Conservation (phyloP, 2,329 filamentous ascomycete genomes). For the Ophiostoma sp. region DNA sequence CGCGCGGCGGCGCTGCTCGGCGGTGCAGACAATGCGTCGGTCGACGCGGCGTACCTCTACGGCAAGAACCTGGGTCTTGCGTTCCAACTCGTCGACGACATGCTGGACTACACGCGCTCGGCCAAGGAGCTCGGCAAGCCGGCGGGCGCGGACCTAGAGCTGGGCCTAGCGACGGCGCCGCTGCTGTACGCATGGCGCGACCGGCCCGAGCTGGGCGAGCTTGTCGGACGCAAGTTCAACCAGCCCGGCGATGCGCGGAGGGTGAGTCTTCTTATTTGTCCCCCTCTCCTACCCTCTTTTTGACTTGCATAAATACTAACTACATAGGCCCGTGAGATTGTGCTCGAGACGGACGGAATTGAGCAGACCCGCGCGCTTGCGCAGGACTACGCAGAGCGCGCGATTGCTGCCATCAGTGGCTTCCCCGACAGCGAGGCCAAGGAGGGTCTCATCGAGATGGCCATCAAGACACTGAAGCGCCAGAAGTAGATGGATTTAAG, state of each 20-base stretch:
- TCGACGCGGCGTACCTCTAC: constrained; percentile 87
- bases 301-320: constrained; percentile 17
- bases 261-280: constrained; percentile 48
- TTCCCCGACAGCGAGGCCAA: constrained; percentile 97
- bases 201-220: constrained; percentile 71
- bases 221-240: constrained; percentile 89
- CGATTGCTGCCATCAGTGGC: constrained; percentile 71
- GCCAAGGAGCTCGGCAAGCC: constrained; percentile 87
- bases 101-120: constrained; percentile 91
- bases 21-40: constrained; percentile 65
- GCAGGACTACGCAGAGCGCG: constrained; percentile 83
- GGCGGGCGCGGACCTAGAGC: constrained; percentile 84
- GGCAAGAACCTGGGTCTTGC: constrained; percentile 90
- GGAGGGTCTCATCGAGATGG: constrained; percentile 86
- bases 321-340: constrained; percentile 73
- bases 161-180: constrained; percentile 89
- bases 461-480: constrained; percentile 80
- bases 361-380: constrained; percentile 88
- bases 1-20: constrained; percentile 83
- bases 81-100: constrained; percentile 95
- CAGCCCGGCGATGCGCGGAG: constrained; percentile 75
- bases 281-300: background rate
- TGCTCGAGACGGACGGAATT: constrained; percentile 76
- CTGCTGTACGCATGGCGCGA: constrained; percentile 93
- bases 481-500: constrained; percentile 55